A percentile compares a stretch with the other conserved stretches of the same genome.
Conservation (phyloP, 2,329 filamentous ascomycete species). For the Exophiala viscosa region DNA sequence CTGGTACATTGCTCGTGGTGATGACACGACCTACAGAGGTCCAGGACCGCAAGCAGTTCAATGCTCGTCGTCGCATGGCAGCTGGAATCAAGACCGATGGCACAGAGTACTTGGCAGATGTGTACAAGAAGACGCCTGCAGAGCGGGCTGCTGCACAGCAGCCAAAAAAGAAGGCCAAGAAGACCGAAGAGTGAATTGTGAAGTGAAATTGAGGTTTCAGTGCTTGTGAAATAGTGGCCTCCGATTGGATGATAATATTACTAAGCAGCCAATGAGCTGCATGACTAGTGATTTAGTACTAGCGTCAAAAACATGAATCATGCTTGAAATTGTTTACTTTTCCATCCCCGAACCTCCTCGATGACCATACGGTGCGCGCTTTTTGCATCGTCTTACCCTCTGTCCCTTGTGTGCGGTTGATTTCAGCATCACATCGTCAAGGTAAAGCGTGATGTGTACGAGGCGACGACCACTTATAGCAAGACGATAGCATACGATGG, state of each 20-base stretch:
- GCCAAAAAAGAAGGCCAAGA: neutral
- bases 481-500: too few relatives aligned
- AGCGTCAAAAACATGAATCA: neutral
- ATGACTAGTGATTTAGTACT: neutral
- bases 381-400: too few relatives aligned
- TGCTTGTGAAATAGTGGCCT: neutral
- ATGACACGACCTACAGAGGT: slow-evolving; percentile 17
- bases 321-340: neutral
- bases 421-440: too few relatives aligned
- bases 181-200: neutral
- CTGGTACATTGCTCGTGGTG: slow-evolving; percentile 1
- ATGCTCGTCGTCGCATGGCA: slow-evolving; percentile 10
- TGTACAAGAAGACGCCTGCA: slow-evolving; percentile 8
- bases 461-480: too few relatives aligned
- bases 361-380: too few relatives aligned
- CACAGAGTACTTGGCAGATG: slow-evolving; percentile 3
- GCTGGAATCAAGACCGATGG: slow-evolving; percentile 7
- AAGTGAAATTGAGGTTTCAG: neutral
- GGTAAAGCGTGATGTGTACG: too few relatives aligned
- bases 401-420: too few relatives aligned
- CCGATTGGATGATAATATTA: neutral
- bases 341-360: too few relatives aligned
- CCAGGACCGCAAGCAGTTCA: slow-evolving; percentile 12
- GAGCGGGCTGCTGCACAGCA: neutral
- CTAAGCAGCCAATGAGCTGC: neutral